These are phyloP conservation scores for Pythium dissotocum DNA, from an alignment of 352 stramenopile species.

Conservation along the genomic window DNA sequence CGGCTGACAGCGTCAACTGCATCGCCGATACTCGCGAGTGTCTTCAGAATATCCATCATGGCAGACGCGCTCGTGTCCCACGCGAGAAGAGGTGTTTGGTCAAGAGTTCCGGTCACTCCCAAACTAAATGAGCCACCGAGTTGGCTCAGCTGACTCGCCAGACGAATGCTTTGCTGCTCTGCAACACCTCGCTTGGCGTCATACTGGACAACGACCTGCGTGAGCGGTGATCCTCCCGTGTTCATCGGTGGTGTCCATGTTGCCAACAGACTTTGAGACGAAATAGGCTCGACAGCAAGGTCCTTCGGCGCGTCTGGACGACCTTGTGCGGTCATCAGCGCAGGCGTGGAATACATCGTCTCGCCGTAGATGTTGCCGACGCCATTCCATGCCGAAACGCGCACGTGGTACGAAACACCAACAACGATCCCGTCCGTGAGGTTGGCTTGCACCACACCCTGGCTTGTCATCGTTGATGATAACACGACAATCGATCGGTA, in stretches of 20 bases:
- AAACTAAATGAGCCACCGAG: constrained; percentile 45
- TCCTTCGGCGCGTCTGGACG: constrained; percentile 49
- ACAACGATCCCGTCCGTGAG: constrained; percentile 27
- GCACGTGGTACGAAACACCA: constrained; percentile 79
- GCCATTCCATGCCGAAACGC: constrained; percentile 93
- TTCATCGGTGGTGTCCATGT: constrained; percentile 62
- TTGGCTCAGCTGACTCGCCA: constrained; percentile 39
- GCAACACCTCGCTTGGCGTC: constrained; percentile 52
- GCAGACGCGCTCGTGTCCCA: constrained; percentile 46
- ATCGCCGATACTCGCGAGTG: constrained; percentile 11
- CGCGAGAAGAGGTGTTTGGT: constrained; percentile 25
- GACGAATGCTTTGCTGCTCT: constrained; percentile 65
- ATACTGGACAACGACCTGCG: constrained; percentile 56
- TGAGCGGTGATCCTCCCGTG: constrained; percentile 45
- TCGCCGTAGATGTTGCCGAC: constrained; percentile 87
- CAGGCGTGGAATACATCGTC: constrained; percentile 76
- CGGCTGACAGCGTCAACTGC: constrained; percentile 37
- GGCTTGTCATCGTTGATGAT: constrained; percentile 28
- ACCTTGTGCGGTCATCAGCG: constrained; percentile 42
- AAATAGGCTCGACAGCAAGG: constrained; percentile 44
- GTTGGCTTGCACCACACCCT: constrained; percentile 33
- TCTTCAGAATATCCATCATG: constrained; percentile 26
- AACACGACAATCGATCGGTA: constrained; percentile 63
- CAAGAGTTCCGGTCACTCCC: constrained; percentile 13
- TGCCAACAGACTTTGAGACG: constrained; percentile 34